A percentile compares a stretch with the other conserved stretches of the same genome.
These are phyloP conservation scores for Fusarium virguliforme DNA, from an alignment of 2,329 filamentous ascomycete genomes.

Conservation along the genomic window DNA sequence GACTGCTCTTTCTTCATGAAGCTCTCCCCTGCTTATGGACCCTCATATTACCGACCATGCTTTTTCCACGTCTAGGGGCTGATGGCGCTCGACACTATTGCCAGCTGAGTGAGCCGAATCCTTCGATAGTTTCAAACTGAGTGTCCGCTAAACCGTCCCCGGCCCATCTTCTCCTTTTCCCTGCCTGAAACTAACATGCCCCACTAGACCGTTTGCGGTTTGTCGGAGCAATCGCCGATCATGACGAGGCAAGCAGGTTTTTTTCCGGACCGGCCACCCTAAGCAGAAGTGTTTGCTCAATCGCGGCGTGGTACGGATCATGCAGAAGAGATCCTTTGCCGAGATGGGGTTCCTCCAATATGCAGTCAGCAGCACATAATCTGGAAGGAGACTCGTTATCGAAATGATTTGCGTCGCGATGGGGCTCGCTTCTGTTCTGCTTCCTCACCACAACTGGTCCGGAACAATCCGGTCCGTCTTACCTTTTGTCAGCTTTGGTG, in stretches of 20 bases:
- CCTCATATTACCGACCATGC: not conserved
- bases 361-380: not conserved
- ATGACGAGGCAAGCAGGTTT: slow-evolving; percentile 1
- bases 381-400: not conserved
- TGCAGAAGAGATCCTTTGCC: slow-evolving; percentile 8
- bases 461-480: slow-evolving; percentile 1
- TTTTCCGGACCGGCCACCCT: not conserved
- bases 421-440: not conserved
- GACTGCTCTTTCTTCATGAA: slow-evolving; percentile 1
- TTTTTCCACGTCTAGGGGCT: not conserved
- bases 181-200: slow-evolving; percentile 7
- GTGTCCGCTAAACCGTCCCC: not conserved
- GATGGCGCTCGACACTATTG: slow-evolving; percentile 3
- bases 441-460: not conserved
- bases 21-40: not conserved
- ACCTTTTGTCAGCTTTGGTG: not conserved
- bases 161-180: slow-evolving; percentile 10
- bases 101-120: slow-evolving; percentile 8
- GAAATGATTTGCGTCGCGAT: not conserved
- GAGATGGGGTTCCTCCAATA: not conserved
- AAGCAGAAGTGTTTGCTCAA: slow-evolving; percentile 2
- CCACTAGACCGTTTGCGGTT: slow-evolving; percentile 10
- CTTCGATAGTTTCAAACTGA: slow-evolving; percentile 15
- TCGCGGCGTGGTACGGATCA: slow-evolving; percentile 5
- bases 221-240: slow-evolving; percentile 6